Evolutionary conservation across 2,329 filamentous ascomycete species (phyloP), one percentile per base, ranked within the genome.

Genomic region (Aspergillus felis): DNA sequence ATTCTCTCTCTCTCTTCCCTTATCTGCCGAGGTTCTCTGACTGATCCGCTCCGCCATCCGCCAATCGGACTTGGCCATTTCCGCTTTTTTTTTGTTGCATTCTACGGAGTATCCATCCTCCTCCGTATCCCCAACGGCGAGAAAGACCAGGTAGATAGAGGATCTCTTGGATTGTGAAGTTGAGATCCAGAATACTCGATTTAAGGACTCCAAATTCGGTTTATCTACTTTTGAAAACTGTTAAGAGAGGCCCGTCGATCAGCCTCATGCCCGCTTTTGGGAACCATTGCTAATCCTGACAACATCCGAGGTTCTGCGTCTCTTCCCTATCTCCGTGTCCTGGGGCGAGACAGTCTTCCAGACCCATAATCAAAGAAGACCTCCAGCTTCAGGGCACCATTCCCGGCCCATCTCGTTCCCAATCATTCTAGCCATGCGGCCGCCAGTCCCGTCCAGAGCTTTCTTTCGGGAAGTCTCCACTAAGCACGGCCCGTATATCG

Each of bases 381-480:
- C 6, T 38, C 32, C 32, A 38, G 6, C 32, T 38, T 14, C 32
- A 38, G 14, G 14, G 12, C 29, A 14, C 29, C 29, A 32, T 32
- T 32, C 5, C 29, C 29, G 12, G 24, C 14, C 20, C 32, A 47
- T 47, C 44, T 47, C 20, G 27, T 32, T 35, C 14, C 42, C 22
- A 47, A 47, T 22, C 9, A 32, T 57, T 52, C 41, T 58, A 50
- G 41, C 51, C 50, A 64, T 64, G 61, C 54, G n/a, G 41, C 41
- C 52, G 53, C 56, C 52, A 53, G 32, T 58, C 51, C 50, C 51
- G 51, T 57, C 47, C 48, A 59, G 59, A 55, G 51, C 58, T 44
- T 49, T 60, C 35, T 53, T 54, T 55, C 59, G 60, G 55, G 42
- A 55, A 20, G 60, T 61, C 61, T 51, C 63, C 61, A 64, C 63